Base-by-base conservation (phyloP, 2,329 filamentous ascomycete genomes). In the Fusarium sp. region DNA sequence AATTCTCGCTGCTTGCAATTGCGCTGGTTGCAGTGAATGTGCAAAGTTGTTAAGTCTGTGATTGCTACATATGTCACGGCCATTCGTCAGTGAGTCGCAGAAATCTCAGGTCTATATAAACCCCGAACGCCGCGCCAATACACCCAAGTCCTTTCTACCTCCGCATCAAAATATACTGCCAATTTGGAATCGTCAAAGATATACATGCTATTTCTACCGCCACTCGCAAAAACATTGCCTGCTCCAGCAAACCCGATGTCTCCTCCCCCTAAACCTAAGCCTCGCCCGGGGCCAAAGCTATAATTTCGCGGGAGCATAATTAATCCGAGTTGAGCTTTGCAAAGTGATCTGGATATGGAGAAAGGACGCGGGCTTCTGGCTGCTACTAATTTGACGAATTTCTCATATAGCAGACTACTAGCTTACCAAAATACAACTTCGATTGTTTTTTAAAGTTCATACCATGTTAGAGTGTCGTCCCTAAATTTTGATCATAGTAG, bases 161-260 rank as follows among this genome's bases (percentile, higher is more conserved):
- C 2, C 3, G 0, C 16, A 6, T 8, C 9, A 4, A 19, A 5
- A 5, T 0, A 15, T 10, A 19, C 5, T 0, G 1, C 12, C 9
- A 11, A 25, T 11, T 5, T 15, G 6, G 4, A 19, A 18, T 11
- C 3, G 2, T 8, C 1, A 2, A 25, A 19, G 9, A 35, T 15
- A 15, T 21, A 35, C 12, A 21, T 25, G 15, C 4, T 12, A 39
- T 18, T 12, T 14, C 3, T 2, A 14, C 1, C 2, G 19, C 15
- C 2, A 9, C 10, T 10, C 4, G 16, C 7, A 14, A 3, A 3
- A 12, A 9, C 4, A 54, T 54, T 54, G 49, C 10, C 49, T 3
- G 4, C 31, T 21, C 49, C 11, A 21, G 18, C 49, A 10, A 16
- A 54, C 5, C 49, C 33, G 1, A 21, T 16, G 33, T 23, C 31